Base-by-base conservation (phyloP, 169 alveolate genomes). In the Cryptosporidium meleagridis region DNA sequence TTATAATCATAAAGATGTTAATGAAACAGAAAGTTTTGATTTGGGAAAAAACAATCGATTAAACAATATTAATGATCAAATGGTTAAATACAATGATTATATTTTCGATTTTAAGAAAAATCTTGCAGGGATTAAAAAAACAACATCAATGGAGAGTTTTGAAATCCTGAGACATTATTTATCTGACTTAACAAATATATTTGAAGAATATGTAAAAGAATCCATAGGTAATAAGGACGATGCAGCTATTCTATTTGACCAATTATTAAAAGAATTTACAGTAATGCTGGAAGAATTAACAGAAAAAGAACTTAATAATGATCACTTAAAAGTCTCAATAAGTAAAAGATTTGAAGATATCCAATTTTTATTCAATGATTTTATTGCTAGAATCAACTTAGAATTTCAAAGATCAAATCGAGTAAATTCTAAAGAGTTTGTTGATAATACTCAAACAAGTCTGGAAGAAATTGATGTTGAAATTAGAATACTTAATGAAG, bases 231-330 rank as follows among this genome's bases (percentile, higher is more conserved):
- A 58, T 59, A 73, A 59, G n/a, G 71, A 73, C 1, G 86, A 73
- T 59, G 70, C 70, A 18, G 31, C 52, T 23, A 35, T 33, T 73
- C 21, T 73, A 3, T 73, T 73, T 55, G 58, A 73, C 58, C 68
- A 73, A 37, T 8, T 73, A 18, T n/a, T 52, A 3, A 73, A 59
- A 41, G 70, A 23, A 21, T 44, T 73, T 26, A 31, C 21, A 1
- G 55, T 73, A 18, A 37, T 53, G 23, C 12, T 26, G n/a, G 71
- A 73, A 7, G 86, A 73, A 16, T 59, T 73, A 18, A 33, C 69
- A 18, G 86, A 73, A 59, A 73, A 73, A 31, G 70, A 39, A 33
- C 59, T 73, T 12, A 73, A 52, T 41, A 73, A 73, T 59, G 39
- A 73, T 31, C 45, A 55, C 10, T 35, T 52, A 12, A 73, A 31